Evolutionary conservation across 148 eudicot genomes (phyloP), one percentile per base, ranked within the genome.

Genomic region (Vaccinium corymbosum): DNA sequence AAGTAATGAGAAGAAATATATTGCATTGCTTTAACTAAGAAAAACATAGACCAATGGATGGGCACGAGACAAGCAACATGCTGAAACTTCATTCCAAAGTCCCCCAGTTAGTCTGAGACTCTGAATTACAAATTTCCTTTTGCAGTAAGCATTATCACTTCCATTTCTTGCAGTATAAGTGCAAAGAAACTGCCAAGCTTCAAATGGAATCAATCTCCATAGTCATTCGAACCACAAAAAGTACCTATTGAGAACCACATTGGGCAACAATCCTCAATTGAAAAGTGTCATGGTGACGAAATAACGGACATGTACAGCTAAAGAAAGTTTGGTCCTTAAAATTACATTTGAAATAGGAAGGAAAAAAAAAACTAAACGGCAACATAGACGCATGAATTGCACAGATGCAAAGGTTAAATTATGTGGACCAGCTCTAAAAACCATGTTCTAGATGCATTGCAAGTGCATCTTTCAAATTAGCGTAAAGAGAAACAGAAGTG

Each of bases 401-500:
- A 59, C 59, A 4, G 71, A 19, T 50, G 27, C 7, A 38, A 35
- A 20, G 71, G 22, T 80, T 10, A 56, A 80, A 80, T 17, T 80
- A 59, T 12, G 14, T 19, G n/a, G 0, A 29, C 32, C 14, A 77
- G 32, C 57, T 50, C 80, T 53, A 52, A 1, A 50, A n/a, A 61
- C 2, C 25, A 56, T 56, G 49, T 71, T 14, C 7, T 14, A 19
- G 46, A 71, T 71, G 17, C 53, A 62, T 13, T 46, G 38, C 61
- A 81, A 48, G 42, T 29, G 14, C 62, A 51, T 14, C 15, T 57
- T 2, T n/a, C 27, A 8, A 84, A 3, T 42, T 7, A 73, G 55
- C 5, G 16, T 50, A 66, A 52, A 62, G 57, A 56, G 59, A 51
- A 5, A 83, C 20, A 71, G 27, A 84, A 71, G 68, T 22, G 90